phyloP scores from a whole-genome alignment of 345 rosid genomes.

The Fremontodendron californicum region DNA sequence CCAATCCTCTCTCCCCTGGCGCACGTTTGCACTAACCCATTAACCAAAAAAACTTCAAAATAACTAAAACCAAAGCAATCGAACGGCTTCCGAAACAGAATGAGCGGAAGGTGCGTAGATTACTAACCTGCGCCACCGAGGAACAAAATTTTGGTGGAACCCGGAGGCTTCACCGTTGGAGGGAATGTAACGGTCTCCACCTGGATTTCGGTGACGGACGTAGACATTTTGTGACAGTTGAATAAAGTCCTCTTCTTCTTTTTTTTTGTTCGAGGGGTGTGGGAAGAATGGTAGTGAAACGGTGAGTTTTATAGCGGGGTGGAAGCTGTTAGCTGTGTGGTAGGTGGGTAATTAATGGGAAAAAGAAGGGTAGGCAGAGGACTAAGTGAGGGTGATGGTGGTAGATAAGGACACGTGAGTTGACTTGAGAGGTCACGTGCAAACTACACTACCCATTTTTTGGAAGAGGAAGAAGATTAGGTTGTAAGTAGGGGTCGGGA shows the following conservation, averaged over 20 bases:
- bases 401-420: background rate
- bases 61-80: background rate
- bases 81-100: background rate
- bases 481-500: no score
- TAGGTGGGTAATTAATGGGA: background rate
- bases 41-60: background rate
- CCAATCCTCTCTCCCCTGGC: conserved; percentile 71
- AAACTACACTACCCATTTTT: no score
- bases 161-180: conserved; percentile 62
- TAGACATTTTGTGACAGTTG: background rate
- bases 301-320: conserved; percentile 14
- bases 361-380: no score
- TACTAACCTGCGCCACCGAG: conserved; percentile 82
- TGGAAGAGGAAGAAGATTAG: no score
- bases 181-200: conserved; percentile 54
- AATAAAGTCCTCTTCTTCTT: background rate
- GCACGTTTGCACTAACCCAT: conserved; percentile 13
- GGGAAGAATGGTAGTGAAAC: background rate
- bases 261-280: background rate
- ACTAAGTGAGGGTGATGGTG: background rate
- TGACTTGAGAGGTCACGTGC: no score
- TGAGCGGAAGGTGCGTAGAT: background rate
- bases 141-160: conserved; percentile 49
- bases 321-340: conserved; percentile 8
- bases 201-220: conserved; percentile 35